phyloP scores from a whole-genome alignment of 192 early-diverging fungal genomes.

The Obelidium mucronatum region DNA sequence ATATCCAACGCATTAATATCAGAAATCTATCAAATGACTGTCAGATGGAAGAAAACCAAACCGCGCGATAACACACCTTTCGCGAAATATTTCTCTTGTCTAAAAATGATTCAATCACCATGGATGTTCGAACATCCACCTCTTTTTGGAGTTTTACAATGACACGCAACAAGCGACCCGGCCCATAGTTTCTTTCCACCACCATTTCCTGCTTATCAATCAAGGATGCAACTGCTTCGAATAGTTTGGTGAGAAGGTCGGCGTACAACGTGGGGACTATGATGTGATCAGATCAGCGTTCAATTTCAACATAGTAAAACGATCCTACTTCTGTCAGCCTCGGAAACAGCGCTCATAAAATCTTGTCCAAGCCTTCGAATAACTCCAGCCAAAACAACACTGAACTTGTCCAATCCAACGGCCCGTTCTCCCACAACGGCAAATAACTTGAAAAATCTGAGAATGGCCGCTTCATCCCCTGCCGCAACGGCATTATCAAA shows the following conservation, averaged over 20 bases:
- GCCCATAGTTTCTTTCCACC: conserved; percentile 85
- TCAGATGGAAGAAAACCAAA: conserved; percentile 9
- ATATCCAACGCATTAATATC: conserved; percentile 61
- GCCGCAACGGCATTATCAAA: conserved; percentile 82
- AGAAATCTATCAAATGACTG: conserved; percentile 45
- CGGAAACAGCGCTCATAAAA: conserved; percentile 52
- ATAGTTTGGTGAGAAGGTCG: conserved; percentile 81
- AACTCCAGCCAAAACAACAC: conserved; percentile 81
- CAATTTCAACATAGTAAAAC: not conserved
- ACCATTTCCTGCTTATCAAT: conserved; percentile 88
- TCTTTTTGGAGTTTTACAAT: conserved; percentile 91
- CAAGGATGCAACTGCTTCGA: conserved; percentile 88
- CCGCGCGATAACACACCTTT: conserved; percentile 45
- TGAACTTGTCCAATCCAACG: conserved; percentile 90
- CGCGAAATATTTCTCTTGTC: conserved; percentile 68
- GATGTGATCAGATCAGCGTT: not conserved
- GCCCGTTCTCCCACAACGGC: conserved; percentile 82
- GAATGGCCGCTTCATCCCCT: conserved; percentile 77
- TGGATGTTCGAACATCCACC: conserved; percentile 77
- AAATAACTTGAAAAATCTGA: conserved; percentile 90
- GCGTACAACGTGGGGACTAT: conserved; percentile 72
- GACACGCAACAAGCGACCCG: conserved; percentile 85
- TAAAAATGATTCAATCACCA: conserved; percentile 81
- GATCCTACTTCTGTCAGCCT: conserved; percentile 37
- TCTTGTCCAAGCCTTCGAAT: conserved; percentile 80